A percentile compares a stretch with the other conserved stretches of the same genome.
phyloP scores from a whole-genome alignment of 192 early-diverging fungal genomes.

The Gaertneriomyces semiglobifer region DNA sequence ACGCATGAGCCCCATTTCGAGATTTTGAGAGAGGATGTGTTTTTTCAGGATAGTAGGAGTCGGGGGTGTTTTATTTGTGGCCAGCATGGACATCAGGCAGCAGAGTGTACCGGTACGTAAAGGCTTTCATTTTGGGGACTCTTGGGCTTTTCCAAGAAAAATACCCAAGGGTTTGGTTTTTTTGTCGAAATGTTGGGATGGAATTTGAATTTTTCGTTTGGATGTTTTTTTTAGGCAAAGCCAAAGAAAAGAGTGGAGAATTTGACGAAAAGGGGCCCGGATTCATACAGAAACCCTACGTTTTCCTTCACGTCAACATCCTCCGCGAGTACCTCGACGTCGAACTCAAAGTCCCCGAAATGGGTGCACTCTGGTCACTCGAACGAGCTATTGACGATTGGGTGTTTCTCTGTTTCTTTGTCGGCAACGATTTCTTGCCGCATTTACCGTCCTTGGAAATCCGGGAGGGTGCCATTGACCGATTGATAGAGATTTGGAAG shows the following conservation, averaged over 20 bases:
- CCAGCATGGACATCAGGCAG: constrained; percentile 44
- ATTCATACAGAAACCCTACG: constrained; percentile 44
- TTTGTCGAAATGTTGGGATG: not conserved
- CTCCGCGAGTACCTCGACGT: constrained; percentile 91
- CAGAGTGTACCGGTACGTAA: constrained; percentile 39
- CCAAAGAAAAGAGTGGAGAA: constrained; percentile 52
- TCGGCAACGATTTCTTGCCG: constrained; percentile 98
- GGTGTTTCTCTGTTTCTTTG: constrained; percentile 87
- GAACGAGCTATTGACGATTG: constrained; percentile 97
- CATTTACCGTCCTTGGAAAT: constrained; percentile 92
- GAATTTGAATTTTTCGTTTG: not conserved
- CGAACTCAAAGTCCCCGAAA: constrained; percentile 68
- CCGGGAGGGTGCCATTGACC: constrained; percentile 77
- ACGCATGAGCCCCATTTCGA: constrained; percentile 97
- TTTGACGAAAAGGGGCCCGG: constrained; percentile 40
- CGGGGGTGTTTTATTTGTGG: constrained; percentile 53
- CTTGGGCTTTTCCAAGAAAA: not conserved
- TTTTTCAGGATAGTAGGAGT: constrained; percentile 55
- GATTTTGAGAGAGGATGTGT: constrained; percentile 93
- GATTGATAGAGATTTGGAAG: constrained; percentile 61
- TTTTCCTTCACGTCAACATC: constrained; percentile 76
- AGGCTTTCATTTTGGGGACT: not conserved
- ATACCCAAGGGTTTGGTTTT: not conserved
- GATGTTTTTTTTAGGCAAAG: constrained; percentile 49
- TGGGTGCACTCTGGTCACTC: constrained; percentile 63